A percentile compares a stretch with the other conserved stretches of the same genome.
These are phyloP conservation scores for Panaeolus papilionaceus DNA, from an alignment of 768 basidiomycete species.

Conservation along the genomic window DNA sequence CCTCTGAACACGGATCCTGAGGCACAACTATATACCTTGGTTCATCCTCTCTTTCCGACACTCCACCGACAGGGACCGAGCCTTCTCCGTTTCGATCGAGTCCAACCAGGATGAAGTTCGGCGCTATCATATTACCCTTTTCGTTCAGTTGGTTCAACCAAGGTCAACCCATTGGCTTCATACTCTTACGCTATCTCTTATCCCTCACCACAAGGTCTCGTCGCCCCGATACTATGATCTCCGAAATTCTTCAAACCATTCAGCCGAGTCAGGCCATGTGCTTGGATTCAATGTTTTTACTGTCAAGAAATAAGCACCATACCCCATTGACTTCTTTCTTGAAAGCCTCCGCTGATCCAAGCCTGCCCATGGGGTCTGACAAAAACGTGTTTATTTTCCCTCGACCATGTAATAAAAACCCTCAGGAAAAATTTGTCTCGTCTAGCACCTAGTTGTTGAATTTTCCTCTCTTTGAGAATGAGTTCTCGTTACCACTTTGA, in stretches of 20 bases:
- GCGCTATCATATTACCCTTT: conserved; percentile 24
- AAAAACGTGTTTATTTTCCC: conserved; percentile 34
- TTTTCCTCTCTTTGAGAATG: conserved; percentile 11
- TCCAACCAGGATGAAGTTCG: conserved; percentile 30
- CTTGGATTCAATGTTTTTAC: conserved; percentile 5
- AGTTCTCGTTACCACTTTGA: background rate
- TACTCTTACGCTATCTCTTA: conserved; percentile 15
- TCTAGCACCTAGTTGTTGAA: background rate
- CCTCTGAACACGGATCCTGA: background rate
- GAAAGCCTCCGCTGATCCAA: conserved; percentile 24
- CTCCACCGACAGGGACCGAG: conserved; percentile 31
- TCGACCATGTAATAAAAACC: conserved; percentile 31
- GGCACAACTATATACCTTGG: background rate
- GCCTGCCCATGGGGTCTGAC: conserved; percentile 26
- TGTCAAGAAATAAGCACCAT: conserved; percentile 23
- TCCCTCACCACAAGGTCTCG: conserved; percentile 6
- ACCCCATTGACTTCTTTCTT: conserved; percentile 21
- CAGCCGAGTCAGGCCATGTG: conserved; percentile 32
- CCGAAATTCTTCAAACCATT: conserved; percentile 32
- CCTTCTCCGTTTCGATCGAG: conserved; percentile 31
- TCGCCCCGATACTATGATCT: conserved; percentile 7
- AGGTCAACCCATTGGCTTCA: conserved; percentile 22
- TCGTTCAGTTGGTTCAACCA: conserved; percentile 19
- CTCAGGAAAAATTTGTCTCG: background rate
- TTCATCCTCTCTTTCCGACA: background rate